Conservation (phyloP, 352 stramenopile genomes). For the Globisporangium middletonii region DNA sequence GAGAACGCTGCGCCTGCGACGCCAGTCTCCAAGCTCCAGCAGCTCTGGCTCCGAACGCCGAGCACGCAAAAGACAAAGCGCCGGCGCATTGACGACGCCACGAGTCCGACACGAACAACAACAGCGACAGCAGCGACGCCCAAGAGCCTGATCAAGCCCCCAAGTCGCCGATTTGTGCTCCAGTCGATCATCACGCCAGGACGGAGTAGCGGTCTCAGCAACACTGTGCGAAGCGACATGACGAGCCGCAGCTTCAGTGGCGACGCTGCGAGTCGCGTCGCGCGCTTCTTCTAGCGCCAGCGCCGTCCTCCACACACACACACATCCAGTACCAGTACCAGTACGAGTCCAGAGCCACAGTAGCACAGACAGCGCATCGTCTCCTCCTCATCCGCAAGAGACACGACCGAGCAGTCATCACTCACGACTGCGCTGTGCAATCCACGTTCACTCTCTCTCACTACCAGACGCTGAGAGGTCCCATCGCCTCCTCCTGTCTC, state of each 20-base stretch:
- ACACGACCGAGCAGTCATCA: too few species aligned
- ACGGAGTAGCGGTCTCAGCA: neutral
- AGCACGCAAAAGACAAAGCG: conserved; percentile 2
- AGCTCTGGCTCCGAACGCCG: conserved; percentile 4
- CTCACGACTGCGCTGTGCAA: too few species aligned
- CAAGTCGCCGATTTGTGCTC: conserved; percentile 1
- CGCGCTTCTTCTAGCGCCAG: neutral
- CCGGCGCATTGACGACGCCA: neutral
- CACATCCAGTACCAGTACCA: neutral
- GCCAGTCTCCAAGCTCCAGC: conserved; percentile 9
- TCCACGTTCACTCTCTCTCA: neutral
- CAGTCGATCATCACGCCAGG: neutral
- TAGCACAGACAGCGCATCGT: neutral
- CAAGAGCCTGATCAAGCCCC: conserved; percentile 1
- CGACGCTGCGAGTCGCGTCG: neutral
- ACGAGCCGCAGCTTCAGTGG: neutral
- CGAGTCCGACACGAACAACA: neutral
- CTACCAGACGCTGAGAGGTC: neutral
- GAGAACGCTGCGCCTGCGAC: conserved; percentile 13
- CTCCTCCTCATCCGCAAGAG: too few species aligned
- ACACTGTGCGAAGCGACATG: neutral
- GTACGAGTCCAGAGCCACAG: neutral
- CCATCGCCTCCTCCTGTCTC: neutral
- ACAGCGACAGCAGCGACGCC: neutral
- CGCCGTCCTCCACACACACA: neutral